Evolutionary conservation across 768 basidiomycete genomes (phyloP).

Genomic region (Lactarius hengduanensis): DNA sequence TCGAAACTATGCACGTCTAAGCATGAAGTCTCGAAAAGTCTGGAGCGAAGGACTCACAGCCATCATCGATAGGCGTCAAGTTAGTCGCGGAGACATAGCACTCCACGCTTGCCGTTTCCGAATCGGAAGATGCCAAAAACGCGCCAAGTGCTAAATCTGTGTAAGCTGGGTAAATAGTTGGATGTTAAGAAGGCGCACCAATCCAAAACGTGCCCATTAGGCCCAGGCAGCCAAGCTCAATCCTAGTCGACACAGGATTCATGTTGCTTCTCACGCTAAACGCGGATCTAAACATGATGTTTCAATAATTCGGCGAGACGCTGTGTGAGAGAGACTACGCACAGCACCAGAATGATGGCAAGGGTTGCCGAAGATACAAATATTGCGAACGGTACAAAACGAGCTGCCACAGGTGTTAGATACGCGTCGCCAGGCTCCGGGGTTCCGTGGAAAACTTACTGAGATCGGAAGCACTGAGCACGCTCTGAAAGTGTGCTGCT

Average conservation of each 20-base stretch:
- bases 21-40: not conserved
- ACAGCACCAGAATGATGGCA: conserved; percentile 67
- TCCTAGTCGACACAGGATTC: conserved; percentile 77
- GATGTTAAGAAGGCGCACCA: conserved; percentile 43
- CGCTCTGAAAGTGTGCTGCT: conserved; percentile 71
- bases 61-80: conserved; percentile 55
- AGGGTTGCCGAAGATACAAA: conserved; percentile 74
- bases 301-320: conserved; percentile 18
- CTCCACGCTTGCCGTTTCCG: conserved; percentile 77
- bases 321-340: conserved; percentile 31
- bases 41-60: conserved; percentile 51
- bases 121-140: conserved; percentile 70
- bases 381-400: conserved; percentile 83
- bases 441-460: conserved; percentile 47
- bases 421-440: not conserved
- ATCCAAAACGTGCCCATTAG: conserved; percentile 78
- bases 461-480: conserved; percentile 74
- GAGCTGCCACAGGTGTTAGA: conserved; percentile 48
- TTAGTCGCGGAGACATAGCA: conserved; percentile 62
- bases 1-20: conserved; percentile 54
- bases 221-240: conserved; percentile 70
- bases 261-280: conserved; percentile 62
- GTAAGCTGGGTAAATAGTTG: conserved; percentile 3
- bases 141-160: conserved; percentile 62
- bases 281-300: conserved; percentile 47